Base-by-base conservation (phyloP, 495 filamentous ascomycete species). In the Penicillium goetzii region DNA sequence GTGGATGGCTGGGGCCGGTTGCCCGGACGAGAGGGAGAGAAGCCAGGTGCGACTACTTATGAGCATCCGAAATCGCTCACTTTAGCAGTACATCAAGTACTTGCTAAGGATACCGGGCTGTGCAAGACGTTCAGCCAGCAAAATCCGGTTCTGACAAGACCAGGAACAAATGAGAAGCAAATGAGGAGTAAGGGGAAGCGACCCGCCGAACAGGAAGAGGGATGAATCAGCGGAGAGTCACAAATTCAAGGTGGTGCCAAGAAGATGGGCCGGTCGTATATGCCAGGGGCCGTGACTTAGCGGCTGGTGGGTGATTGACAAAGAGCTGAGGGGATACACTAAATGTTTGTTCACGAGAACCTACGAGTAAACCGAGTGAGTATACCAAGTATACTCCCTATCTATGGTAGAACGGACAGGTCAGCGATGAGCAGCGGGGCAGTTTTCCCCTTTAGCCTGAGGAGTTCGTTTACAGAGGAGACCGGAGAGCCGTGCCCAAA, bases 121-220 rank as follows among this genome's bases (percentile, higher is more conserved):
- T 47, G 43, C 43, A n/a, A 23, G 43, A 47, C 12, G 49, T 30
- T 51, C 25, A 30, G 43, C 19, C 25, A 51, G 14, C 47, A 28
- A 15, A 30, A 15, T 30, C 23, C 47, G 47, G 47, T 51, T 26
- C 23, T 30, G 12, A 9, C 12, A 2, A 17, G 47, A 21, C 25
- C 47, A 15, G 47, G 47, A 58, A 15, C 34, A 36, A 14, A 36
- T 36, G 34, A 36, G 34, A 2, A 36, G 15, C 43, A 52, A 56
- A 38, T 60, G 12, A 23, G 59, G 58, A 61, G 64, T 38, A 61
- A 61, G 64, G 64, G 63, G 26, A 60, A 59, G 62, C 41, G 62
- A 60, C 60, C 36, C 56, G 50, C 49, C 45, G 10, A 32, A 32
- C 30, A 32, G 10, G 10, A 36, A 15, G 57, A 41, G 50, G 62